Conservation (phyloP, 108 stramenopile genomes). For the Stephanodiscus minutulus region DNA sequence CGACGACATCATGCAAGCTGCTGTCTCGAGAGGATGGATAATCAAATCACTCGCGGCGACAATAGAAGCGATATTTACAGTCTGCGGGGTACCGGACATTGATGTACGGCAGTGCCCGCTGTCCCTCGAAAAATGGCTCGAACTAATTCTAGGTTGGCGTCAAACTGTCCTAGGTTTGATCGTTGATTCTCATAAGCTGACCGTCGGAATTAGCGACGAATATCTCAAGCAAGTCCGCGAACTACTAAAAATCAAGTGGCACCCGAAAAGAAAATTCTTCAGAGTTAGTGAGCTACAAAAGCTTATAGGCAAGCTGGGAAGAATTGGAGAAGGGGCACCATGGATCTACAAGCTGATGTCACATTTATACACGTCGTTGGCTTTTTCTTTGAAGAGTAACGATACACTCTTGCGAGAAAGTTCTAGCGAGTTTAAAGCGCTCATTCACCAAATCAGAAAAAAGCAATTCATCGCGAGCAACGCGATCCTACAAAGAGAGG, state of each 20-base stretch:
- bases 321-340: conserved; percentile 10
- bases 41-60: conserved; percentile 2
- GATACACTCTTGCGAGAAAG: neutral
- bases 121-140: conserved; percentile 11
- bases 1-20: too few species aligned
- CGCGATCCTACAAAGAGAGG: too few species aligned
- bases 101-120: neutral
- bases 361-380: conserved; percentile 17
- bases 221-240: neutral
- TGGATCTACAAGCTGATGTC: conserved; percentile 25
- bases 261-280: conserved; percentile 1
- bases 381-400: conserved; percentile 2
- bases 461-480: too few species aligned
- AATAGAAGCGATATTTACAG: conserved; percentile 12
- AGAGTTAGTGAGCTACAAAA: neutral
- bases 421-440: conserved; percentile 4
- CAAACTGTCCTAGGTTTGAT: neutral
- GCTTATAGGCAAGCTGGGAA: conserved; percentile 13
- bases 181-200: neutral
- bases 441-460: neutral
- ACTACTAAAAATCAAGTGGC: neutral
- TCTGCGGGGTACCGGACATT: neutral
- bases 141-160: neutral
- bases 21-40: too few species aligned
- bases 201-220: neutral